Conservation (phyloP, 179 eudicot species). For the Silene coronaria region DNA sequence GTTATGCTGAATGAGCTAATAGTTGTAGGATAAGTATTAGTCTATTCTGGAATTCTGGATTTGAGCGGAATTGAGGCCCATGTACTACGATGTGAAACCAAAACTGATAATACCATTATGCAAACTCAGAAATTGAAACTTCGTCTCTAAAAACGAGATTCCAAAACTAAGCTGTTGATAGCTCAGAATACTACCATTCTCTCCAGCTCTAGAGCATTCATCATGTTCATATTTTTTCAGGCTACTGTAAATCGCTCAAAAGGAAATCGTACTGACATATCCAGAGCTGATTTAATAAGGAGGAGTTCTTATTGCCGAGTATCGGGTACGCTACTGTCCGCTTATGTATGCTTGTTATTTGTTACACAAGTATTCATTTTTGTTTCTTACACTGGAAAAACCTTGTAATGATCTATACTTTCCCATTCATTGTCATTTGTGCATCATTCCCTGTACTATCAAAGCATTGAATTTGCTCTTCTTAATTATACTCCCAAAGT, state of each 20-base stretch:
- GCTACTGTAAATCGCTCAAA: constrained; percentile 73
- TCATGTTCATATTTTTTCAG: constrained; percentile 24
- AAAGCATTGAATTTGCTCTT: neutral
- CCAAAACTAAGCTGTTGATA: too few relatives aligned
- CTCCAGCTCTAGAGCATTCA: neutral
- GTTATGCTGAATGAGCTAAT: too few relatives aligned
- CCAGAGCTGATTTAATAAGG: constrained; percentile 58
- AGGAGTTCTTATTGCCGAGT: constrained; percentile 70
- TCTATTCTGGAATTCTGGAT: too few relatives aligned
- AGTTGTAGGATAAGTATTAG: too few relatives aligned
- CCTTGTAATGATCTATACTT: neutral
- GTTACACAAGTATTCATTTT: too few relatives aligned
- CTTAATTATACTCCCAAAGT: neutral
- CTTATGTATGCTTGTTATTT: neutral
- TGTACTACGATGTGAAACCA: too few relatives aligned
- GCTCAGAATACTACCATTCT: neutral
- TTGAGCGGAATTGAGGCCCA: too few relatives aligned
- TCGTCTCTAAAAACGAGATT: too few relatives aligned
- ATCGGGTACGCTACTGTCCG: constrained; percentile 34
- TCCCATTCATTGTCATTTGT: neutral
- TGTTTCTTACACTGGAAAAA: neutral
- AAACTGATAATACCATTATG: too few relatives aligned
- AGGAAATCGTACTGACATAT: constrained; percentile 66
- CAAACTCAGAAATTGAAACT: too few relatives aligned
- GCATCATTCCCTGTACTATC: neutral